Evolutionary conservation across 768 basidiomycete genomes (phyloP), one percentile per base, ranked within the genome.

Genomic region (Suillus decipiens): DNA sequence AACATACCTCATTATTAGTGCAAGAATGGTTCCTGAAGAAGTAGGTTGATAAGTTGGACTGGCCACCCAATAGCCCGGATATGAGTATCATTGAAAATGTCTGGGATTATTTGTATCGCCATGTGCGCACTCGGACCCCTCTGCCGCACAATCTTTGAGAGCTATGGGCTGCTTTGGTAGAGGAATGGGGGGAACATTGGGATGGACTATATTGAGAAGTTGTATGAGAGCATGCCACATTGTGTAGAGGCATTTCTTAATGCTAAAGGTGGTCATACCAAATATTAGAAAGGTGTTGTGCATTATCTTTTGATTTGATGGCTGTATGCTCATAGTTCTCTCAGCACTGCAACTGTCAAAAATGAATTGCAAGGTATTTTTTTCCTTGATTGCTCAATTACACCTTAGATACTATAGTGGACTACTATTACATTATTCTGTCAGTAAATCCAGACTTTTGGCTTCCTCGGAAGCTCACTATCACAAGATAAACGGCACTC

Each of bases 51-150:
- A 48, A 69, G 11, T 61, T 80, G 9, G n/a, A 33, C 1, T 80
- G 77, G 78, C 73, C 73, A 11, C 60, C 78, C 3, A 64, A 62
- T 41, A 73, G 71, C 39, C 76, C 77, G 1, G 76, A 80, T 67
- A 69, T 78, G n/a, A 77, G 75, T 68, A 73, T 72, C 34, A 71
- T 75, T 9, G 72, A 79, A 64, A 5, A 63, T 75, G 66, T 42
- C 19, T 42, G 42, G 42, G 42, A 42, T 19, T 19, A 65, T 76
- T 8, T 53, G 42, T 17, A 42, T 42, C 8, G 6, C 19, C 15
- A 7, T 7, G 36, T 75, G 15, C 51, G 53, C 57, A 56, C 41
- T 63, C 5, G 14, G 36, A 63, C 36, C 4, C 61, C 53, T 4
- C 62, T 65, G 2, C 71, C 69, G n/a, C 36, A n/a, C 3, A 69